Percentiles rank a stretch among this genome's conserved stretches.
Evolutionary conservation across 345 rosid genomes (phyloP).

Genomic region (Psidium friedrichsthalianum): DNA sequence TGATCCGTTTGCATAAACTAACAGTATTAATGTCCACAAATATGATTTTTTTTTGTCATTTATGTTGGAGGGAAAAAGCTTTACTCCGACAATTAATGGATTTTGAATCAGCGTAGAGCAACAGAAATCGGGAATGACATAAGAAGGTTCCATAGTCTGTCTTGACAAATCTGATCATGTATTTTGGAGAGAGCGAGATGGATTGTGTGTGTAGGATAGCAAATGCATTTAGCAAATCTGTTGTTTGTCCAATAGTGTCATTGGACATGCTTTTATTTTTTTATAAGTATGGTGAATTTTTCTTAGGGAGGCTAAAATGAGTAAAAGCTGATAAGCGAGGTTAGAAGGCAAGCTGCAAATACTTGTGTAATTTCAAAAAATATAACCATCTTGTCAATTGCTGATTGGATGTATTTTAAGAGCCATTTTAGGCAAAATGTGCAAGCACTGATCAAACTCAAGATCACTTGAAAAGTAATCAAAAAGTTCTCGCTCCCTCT

Average conservation of each 20-base stretch:
- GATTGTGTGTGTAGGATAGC: no score
- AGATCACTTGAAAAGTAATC: background rate
- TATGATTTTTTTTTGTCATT: background rate
- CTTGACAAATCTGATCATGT: background rate
- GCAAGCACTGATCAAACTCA: background rate
- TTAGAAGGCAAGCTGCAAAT: background rate
- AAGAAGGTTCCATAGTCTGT: background rate
- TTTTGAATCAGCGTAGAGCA: background rate
- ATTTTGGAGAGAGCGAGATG: no score
- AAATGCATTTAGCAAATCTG: background rate
- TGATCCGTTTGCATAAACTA: background rate
- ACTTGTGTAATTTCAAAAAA: no score
- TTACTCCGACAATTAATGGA: background rate
- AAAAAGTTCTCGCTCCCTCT: background rate
- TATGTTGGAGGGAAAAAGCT: background rate
- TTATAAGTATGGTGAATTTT: background rate
- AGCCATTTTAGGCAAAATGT: background rate
- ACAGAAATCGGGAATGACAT: background rate
- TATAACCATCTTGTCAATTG: background rate
- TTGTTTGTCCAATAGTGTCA: background rate
- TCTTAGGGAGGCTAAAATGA: background rate
- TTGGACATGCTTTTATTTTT: no score
- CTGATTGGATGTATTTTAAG: background rate
- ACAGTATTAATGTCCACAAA: background rate
- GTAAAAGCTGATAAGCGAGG: background rate